These are phyloP conservation scores for Epichloe brachyelytri DNA, from an alignment of 2,329 filamentous ascomycete species.

Conservation along the genomic window DNA sequence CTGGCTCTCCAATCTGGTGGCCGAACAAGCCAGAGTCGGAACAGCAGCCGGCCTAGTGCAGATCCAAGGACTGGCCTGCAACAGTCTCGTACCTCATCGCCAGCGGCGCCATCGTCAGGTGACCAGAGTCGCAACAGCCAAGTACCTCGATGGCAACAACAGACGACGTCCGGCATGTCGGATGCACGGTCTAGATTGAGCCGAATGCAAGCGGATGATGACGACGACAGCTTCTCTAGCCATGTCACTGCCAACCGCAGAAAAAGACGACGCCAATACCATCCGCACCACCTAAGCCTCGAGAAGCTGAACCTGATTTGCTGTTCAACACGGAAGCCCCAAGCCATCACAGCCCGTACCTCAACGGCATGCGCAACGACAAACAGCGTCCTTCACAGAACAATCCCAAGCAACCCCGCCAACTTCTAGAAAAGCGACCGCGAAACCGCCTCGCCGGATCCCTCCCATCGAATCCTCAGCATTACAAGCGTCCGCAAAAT, in stretches of 20 bases:
- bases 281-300: constrained; percentile 23
- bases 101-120: constrained; percentile 27
- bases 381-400: constrained; percentile 21
- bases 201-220: constrained; percentile 52
- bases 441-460: constrained; percentile 41
- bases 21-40: constrained; percentile 32
- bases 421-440: constrained; percentile 27
- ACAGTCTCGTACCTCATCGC: constrained; percentile 36
- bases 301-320: constrained; percentile 44
- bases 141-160: constrained; percentile 48
- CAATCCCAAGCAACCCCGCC: constrained; percentile 16
- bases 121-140: constrained; percentile 32
- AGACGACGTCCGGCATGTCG: constrained; percentile 20
- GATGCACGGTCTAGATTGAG: constrained; percentile 45
- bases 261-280: constrained; percentile 45
- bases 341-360: constrained; percentile 23
- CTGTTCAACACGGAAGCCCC: constrained; percentile 37
- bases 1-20: constrained; percentile 62
- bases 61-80: constrained; percentile 17
- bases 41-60: constrained; percentile 15
- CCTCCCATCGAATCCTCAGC: constrained; percentile 57
- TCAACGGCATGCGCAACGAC: constrained; percentile 21
- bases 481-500: constrained; percentile 61
- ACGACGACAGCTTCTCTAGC: constrained; percentile 60
- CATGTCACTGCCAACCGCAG: constrained; percentile 81